Conservation (phyloP, 257 asterid genomes). For the Ehretia macrophylla region DNA sequence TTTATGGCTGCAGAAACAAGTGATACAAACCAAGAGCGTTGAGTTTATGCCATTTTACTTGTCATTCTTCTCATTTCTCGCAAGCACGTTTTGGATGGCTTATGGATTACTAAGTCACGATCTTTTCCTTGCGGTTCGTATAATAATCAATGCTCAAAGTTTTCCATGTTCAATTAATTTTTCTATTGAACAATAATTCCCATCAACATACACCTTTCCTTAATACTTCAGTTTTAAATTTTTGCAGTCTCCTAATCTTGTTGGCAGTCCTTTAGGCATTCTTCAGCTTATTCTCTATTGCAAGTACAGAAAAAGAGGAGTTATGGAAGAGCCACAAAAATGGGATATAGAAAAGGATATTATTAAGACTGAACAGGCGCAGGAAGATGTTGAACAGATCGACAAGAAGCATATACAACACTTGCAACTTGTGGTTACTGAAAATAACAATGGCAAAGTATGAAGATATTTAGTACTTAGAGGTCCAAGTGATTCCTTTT, state of each 20-base stretch:
- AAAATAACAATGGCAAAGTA: neutral
- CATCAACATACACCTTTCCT: neutral
- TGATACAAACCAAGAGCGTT: constrained; percentile 69
- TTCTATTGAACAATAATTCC: too few relatives aligned
- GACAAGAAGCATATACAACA: neutral
- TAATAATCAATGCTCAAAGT: neutral
- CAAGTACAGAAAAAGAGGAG: constrained; percentile 40
- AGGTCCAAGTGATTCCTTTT: too few relatives aligned
- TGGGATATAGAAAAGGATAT: constrained; percentile 32
- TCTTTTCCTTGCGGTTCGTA: constrained; percentile 66
- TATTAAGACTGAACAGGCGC: neutral
- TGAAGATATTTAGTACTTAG: neutral
- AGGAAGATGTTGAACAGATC: neutral
- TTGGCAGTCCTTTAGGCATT: constrained; percentile 67
- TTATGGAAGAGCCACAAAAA: constrained; percentile 27
- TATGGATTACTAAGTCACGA: constrained; percentile 72
- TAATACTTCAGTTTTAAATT: neutral
- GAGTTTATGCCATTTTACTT: constrained; percentile 82
- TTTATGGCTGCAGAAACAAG: constrained; percentile 51
- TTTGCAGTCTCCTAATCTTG: constrained; percentile 67
- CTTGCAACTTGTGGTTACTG: neutral
- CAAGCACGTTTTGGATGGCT: constrained; percentile 75
- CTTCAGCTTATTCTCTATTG: constrained; percentile 71
- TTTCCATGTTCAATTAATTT: too few relatives aligned
- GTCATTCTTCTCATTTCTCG: constrained; percentile 73